Percentiles rank a stretch among this genome's conserved stretches.
Evolutionary conservation across 2,329 filamentous ascomycete genomes (phyloP).

Genomic region (Daldinia sp.): DNA sequence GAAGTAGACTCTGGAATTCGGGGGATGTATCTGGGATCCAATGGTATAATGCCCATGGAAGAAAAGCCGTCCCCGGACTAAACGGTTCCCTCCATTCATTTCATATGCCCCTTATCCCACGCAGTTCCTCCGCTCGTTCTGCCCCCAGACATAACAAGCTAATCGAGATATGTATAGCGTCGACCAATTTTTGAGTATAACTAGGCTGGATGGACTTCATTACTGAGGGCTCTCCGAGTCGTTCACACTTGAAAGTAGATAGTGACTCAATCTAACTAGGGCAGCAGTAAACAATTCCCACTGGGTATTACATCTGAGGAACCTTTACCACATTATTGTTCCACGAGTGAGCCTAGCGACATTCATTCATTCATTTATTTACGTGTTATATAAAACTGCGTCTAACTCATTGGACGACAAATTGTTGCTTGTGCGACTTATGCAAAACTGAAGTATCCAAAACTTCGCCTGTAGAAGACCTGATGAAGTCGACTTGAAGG

Average conservation of each 20-base stretch:
- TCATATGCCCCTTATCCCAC: neutral
- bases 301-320: neutral
- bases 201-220: too few relatives aligned
- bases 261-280: too few relatives aligned
- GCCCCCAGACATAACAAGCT: neutral
- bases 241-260: too few relatives aligned
- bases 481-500: constrained; percentile 64
- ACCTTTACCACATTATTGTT: neutral
- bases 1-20: constrained; percentile 41
- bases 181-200: neutral
- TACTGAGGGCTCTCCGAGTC: too few relatives aligned
- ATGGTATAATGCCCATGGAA: too few relatives aligned
- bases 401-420: constrained; percentile 57
- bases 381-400: neutral
- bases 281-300: too few relatives aligned
- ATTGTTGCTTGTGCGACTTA: constrained; percentile 60
- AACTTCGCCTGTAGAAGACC: constrained; percentile 60
- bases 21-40: constrained; percentile 26
- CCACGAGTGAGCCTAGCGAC: neutral
- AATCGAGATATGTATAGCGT: neutral
- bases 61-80: too few relatives aligned
- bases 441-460: constrained; percentile 62
- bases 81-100: neutral
- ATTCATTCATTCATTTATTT: neutral
- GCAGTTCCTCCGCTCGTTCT: neutral